Percentiles rank a stretch among this genome's conserved stretches.
phyloP scores from a whole-genome alignment of 225 moss, liverwort and hornwort genomes.

The Physcomitrium patens region DNA sequence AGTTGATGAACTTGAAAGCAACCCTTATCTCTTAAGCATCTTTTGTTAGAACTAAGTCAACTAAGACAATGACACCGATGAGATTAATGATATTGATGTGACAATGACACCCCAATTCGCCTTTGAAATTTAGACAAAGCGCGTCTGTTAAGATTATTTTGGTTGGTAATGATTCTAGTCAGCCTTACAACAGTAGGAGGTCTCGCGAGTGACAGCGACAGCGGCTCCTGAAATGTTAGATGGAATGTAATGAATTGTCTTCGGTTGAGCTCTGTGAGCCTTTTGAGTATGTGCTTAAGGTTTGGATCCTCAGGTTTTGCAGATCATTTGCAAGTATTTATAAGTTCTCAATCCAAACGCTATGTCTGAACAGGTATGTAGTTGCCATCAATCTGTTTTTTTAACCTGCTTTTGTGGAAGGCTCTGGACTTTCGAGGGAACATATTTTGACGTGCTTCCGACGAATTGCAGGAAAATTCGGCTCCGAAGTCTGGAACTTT shows the following conservation, averaged over 20 bases:
- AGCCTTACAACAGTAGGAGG: not conserved
- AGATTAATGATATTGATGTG: not conserved
- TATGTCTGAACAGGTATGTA: constrained; percentile 41
- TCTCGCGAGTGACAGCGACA: not conserved
- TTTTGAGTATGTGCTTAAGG: not conserved
- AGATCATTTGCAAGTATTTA: not conserved
- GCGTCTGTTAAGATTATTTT: not conserved
- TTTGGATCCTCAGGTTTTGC: not conserved
- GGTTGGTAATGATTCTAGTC: not conserved
- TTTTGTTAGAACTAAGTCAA: not conserved
- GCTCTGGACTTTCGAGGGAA: not conserved
- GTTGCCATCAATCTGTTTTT: not conserved
- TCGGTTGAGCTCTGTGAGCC: not conserved
- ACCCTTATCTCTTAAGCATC: too few relatives aligned
- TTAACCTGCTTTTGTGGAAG: not conserved
- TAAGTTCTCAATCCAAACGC: not conserved
- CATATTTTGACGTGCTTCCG: not conserved
- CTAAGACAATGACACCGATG: not conserved
- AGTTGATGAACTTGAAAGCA: too few relatives aligned
- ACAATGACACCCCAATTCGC: too few relatives aligned
- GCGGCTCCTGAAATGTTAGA: not conserved
- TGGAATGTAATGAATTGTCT: not conserved
- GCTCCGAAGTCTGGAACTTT: constrained; percentile 30
- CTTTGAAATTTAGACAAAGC: not conserved
- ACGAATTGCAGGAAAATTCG: constrained; percentile 15